Evolutionary conservation across 108 stramenopile species (phyloP).

Genomic region (Pseudonitzschia delicatissima): DNA sequence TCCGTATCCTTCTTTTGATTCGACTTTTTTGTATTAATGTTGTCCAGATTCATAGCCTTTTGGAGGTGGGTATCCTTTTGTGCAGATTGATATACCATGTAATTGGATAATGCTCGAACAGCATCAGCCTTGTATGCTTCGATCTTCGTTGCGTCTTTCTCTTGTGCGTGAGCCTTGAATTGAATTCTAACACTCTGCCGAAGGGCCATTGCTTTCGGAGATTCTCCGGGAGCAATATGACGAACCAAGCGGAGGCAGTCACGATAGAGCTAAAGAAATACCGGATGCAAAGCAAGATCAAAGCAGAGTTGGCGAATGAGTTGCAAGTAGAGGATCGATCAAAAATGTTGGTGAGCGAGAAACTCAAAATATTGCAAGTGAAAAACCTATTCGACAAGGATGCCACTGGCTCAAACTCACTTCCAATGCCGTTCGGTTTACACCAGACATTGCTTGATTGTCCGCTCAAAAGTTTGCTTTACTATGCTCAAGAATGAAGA

Average conservation of each 20-base stretch:
- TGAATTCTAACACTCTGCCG: constrained; percentile 61
- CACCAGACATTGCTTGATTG: constrained; percentile 28
- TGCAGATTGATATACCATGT: constrained; percentile 79
- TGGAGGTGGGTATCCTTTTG: constrained; percentile 57
- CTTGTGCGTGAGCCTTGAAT: constrained; percentile 50
- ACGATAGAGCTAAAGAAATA: constrained; percentile 59
- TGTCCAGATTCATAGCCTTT: constrained; percentile 38
- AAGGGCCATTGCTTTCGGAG: constrained; percentile 72
- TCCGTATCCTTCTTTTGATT: neutral
- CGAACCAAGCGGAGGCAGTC: constrained; percentile 77
- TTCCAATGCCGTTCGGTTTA: constrained; percentile 32
- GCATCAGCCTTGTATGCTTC: constrained; percentile 70
- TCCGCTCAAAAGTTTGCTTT: no score
- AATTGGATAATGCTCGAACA: constrained; percentile 82
- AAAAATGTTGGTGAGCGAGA: neutral
- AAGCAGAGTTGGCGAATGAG: neutral
- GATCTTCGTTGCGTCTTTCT: constrained; percentile 46
- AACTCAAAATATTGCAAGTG: neutral
- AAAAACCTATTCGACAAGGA: neutral
- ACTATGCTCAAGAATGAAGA: no score
- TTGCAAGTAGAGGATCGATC: neutral
- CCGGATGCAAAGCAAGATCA: neutral
- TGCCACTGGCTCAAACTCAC: constrained; percentile 1
- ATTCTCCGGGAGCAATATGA: constrained; percentile 77
- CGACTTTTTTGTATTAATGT: neutral